These are phyloP conservation scores for Buxus sempervirens DNA, from an alignment of 164 flowering plant genomes.

Conservation along the genomic window DNA sequence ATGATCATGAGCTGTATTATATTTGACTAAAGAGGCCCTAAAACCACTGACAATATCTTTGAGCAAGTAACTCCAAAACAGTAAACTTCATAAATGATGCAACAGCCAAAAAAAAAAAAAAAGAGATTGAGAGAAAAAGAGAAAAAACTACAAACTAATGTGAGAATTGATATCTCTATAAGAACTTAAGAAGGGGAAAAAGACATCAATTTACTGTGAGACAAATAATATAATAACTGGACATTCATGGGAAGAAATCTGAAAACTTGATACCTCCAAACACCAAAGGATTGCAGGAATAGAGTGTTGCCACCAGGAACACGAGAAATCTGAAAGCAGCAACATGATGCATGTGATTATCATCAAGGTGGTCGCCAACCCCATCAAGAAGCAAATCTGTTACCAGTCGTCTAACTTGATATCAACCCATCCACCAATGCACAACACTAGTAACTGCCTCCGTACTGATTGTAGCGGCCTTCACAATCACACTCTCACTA, in stretches of 20 bases:
- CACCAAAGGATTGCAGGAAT: background rate
- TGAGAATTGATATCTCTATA: background rate
- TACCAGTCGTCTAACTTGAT: background rate
- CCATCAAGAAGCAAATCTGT: background rate
- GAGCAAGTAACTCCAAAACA: background rate
- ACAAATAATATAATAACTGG: background rate
- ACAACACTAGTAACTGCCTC: too few species aligned
- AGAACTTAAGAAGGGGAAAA: background rate
- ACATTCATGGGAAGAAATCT: background rate
- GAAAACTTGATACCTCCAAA: background rate
- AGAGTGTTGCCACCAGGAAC: background rate
- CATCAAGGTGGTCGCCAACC: background rate
- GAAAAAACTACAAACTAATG: background rate
- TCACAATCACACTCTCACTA: background rate
- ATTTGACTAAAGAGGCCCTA: background rate
- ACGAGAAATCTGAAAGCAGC: too few species aligned
- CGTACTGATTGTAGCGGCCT: background rate
- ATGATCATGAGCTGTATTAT: background rate
- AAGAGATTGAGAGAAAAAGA: background rate
- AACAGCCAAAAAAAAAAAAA: too few species aligned
- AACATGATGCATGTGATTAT: background rate
- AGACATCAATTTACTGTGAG: background rate
- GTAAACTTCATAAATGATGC: too few species aligned
- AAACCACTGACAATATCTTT: background rate
- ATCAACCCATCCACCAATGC: too few species aligned